phyloP scores from a whole-genome alignment of 768 basidiomycete species.

The Serendipita sp. region DNA sequence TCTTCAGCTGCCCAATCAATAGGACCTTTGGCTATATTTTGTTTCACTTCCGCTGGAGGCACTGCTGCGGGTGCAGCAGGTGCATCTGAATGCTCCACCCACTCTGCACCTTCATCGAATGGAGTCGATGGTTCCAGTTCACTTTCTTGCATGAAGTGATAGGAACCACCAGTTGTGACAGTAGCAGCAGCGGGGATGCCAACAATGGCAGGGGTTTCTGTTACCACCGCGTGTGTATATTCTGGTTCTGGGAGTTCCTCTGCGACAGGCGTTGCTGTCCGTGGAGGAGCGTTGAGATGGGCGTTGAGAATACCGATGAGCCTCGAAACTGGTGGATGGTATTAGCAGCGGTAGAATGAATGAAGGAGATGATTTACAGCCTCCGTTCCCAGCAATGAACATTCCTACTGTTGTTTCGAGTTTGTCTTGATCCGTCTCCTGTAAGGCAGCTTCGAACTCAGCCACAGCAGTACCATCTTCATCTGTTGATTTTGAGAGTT shows the following conservation, averaged over 20 bases:
- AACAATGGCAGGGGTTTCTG: not conserved
- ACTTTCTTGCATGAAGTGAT: conserved; percentile 71
- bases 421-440: not conserved
- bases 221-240: not conserved
- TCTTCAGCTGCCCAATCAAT: conserved; percentile 72
- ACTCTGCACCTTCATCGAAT: conserved; percentile 39
- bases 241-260: conserved; percentile 1
- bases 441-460: not conserved
- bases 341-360: not conserved
- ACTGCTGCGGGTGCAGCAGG: conserved; percentile 12
- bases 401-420: not conserved
- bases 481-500: not conserved
- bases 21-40: conserved; percentile 11
- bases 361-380: not conserved
- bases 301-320: conserved; percentile 22
- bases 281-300: conserved; percentile 4
- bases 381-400: not conserved
- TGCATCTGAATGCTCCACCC: conserved; percentile 34
- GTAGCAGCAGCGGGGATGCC: conserved; percentile 17
- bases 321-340: conserved; percentile 24
- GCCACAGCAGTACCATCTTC: not conserved
- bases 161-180: conserved; percentile 24
- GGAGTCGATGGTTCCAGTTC: conserved; percentile 40
- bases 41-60: conserved; percentile 10
- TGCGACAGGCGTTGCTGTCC: conserved; percentile 2